Base-by-base conservation (phyloP, 371 early-diverging fungal genomes). In the Circinella minor region DNA sequence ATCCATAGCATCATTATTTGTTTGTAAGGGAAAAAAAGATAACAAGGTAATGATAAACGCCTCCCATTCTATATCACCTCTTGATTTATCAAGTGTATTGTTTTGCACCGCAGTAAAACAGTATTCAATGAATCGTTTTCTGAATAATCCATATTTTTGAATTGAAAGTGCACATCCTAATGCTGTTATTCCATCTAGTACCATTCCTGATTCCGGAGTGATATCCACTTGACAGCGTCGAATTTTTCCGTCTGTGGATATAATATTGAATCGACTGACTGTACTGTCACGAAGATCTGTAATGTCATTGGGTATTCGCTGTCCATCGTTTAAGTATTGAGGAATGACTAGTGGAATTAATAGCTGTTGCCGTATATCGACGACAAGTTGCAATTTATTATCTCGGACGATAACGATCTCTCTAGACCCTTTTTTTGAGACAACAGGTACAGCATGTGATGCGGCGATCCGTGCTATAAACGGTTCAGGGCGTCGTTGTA, bases 1-100 rank as follows among this genome's bases (percentile, higher is more conserved):
- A 34, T 57, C 57, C 57, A 57, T 57, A 14, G 14, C 3, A 18
- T 57, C 57, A 10, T 57, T 27, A 57, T 57, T 57, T 4, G 34
- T 34, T 38, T 62, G 43, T 34, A 77, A n/a, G 5, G 67, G 49
- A 20, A 81, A 71, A 61, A 86, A 87, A 0, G 90, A 90, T 0
- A 91, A 68, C 8, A 92, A 68, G 0, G 81, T 67, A 14, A 82
- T 73, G 7, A 82, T 67, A 70, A 90, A 89, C n/a, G 80, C 69
- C 15, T 79, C 75, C 91, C 91, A 91, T 70, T 91, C 90, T 7
- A 55, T 65, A 11, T 65, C 65, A 18, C 11, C 39, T 34, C 43
- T 6, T 49, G 55, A 18, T 17, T 1, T 27, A n/a, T 48, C 57
- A 27, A 34, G 7, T 7, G 34, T 57, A 11, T 15, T 37, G 17